phyloP scores from a whole-genome alignment of 202 grass and related monocot genomes.

The Musa balbisiana region DNA sequence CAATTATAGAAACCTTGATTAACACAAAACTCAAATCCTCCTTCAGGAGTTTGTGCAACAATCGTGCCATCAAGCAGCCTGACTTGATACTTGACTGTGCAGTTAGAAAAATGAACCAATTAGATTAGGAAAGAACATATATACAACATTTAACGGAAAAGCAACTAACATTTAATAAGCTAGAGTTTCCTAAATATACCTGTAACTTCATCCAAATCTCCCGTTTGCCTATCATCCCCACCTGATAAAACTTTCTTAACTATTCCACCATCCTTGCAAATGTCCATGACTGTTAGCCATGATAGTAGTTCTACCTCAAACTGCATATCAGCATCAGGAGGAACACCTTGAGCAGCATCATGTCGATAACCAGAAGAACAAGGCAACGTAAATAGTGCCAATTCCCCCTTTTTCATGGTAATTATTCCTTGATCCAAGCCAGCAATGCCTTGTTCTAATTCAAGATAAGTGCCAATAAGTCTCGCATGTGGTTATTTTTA shows the following conservation, averaged over 20 bases:
- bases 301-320: conserved; percentile 40
- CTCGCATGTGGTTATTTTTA: neutral
- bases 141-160: neutral
- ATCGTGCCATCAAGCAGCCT: conserved; percentile 29
- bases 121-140: neutral
- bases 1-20: conserved; percentile 25
- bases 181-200: conserved; percentile 4
- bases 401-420: conserved; percentile 36
- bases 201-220: conserved; percentile 37
- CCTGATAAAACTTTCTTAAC: conserved; percentile 33
- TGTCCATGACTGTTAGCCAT: conserved; percentile 31
- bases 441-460: conserved; percentile 23
- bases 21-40: conserved; percentile 31
- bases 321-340: conserved; percentile 28
- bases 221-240: conserved; percentile 22
- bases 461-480: conserved; percentile 2
- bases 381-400: conserved; percentile 27
- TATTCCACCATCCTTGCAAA: conserved; percentile 34
- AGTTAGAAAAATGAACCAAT: neutral
- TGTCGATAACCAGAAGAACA: conserved; percentile 18
- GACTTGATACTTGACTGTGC: conserved; percentile 33
- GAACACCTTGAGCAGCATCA: conserved; percentile 16
- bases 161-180: neutral
- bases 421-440: conserved; percentile 26
- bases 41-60: conserved; percentile 32